Conservation (phyloP, 345 rosid genomes). For the Eucalyptus regnans region DNA sequence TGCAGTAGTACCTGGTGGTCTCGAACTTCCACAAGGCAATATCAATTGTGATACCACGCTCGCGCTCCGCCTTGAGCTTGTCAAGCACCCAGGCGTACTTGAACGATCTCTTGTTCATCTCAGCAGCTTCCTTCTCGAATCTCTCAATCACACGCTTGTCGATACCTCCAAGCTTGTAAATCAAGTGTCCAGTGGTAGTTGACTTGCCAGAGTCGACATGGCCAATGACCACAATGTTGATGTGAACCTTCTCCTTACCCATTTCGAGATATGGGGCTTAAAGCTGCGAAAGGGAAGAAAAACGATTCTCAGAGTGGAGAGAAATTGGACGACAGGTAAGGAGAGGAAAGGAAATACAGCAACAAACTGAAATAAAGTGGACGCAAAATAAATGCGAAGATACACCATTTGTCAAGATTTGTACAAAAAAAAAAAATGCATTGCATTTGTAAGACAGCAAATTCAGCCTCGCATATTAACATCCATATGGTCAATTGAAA, state of each 20-base stretch:
- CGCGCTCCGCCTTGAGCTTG: constrained; percentile 95
- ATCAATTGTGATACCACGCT: constrained; percentile 88
- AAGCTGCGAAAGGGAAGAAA: constrained; percentile 1
- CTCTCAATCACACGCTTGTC: constrained; percentile 77
- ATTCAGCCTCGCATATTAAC: neutral
- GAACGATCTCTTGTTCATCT: constrained; percentile 86
- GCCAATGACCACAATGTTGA: constrained; percentile 65
- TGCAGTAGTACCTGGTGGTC: constrained; percentile 87
- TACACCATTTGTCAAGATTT: too few species aligned
- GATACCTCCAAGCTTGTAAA: constrained; percentile 88
- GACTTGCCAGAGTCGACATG: constrained; percentile 78
- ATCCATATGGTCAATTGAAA: neutral
- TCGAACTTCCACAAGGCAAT: constrained; percentile 91
- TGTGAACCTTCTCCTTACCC: constrained; percentile 73
- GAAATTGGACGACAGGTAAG: neutral
- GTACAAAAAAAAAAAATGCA: neutral
- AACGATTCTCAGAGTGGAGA: neutral
- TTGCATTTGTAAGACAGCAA: neutral
- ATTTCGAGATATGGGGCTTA: neutral
- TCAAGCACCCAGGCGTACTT: constrained; percentile 93
- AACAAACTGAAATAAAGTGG: neutral
- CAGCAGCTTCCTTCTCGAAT: constrained; percentile 81
- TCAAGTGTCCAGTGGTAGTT: constrained; percentile 81
- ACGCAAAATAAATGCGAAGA: neutral
- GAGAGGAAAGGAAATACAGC: neutral